Base-by-base conservation (phyloP, 2,329 filamentous ascomycete species). In the Ophiostoma fasciatum region DNA sequence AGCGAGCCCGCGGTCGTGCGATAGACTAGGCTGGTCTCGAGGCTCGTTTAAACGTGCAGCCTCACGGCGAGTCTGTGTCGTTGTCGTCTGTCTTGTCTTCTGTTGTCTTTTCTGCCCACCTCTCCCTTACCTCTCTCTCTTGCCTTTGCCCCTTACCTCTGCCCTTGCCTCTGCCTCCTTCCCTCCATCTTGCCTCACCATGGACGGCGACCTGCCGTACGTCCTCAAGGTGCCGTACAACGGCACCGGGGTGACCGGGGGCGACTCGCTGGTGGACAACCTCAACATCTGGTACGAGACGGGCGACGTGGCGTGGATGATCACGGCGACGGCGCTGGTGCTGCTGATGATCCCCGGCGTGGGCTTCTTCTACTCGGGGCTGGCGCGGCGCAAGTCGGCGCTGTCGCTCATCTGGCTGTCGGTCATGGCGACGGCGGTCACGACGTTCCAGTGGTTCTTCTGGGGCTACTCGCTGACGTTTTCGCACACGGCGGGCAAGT, bases 401-500 rank as follows among this genome's bases (percentile, higher is more conserved):
- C 65, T 94, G 36, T 90, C 84, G 17, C 64, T 94, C 42, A 83
- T 94, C 57, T 93, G 83, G 83, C 74, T 93, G 18, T 88, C 82
- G 4, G 66, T 92, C 52, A 92, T 93, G 81, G 73, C 83, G 15
- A 74, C 78, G 1, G 84, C 78, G 11, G 78, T 93, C 34, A 78
- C 83, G 25, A 79, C 76, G 19, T 92, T 93, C 58, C 84, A 93
- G 56, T 94, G 85, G 85, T 93, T 93, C 64, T 84, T 90, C 65
- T 90, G 82, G 82, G 82, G 82, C 28, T 90, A 83, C 55, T 85
- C 80, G 5, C 60, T 90, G 10, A 74, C 81, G 32, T 90, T 87
- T 54, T 90, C 82, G 13, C 82, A 88, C 57, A 66, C 69, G 3
- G 79, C 80, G 19, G 76, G 78, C 31, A 70, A 64, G 28, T 93